Base-by-base conservation (phyloP, 192 early-diverging fungal genomes). In the Funneliformis geosporum region DNA sequence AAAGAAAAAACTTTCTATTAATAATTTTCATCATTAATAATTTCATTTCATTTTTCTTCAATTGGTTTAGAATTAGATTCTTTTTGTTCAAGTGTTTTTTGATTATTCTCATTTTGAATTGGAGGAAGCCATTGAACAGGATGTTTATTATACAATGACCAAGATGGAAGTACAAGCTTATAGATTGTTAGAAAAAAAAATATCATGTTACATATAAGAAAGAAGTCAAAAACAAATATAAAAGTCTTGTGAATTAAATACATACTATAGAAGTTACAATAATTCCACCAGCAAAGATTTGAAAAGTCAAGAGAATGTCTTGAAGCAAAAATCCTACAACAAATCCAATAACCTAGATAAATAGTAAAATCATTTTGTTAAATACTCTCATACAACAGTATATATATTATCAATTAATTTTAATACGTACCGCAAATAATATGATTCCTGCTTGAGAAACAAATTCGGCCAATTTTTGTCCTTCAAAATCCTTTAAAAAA, bases 401-500 rank as follows among this genome's bases (percentile, higher is more conserved):
- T 18, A 39, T 21, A 18, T 21, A 73, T 25, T n/a, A 21, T 8
- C 2, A 38, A 76, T 42, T n/a, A n/a, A n/a, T 21, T 60, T 46
- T 18, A 27, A 47, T 27, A 39, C n/a, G 46, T 42, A 77, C 76
- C 39, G 76, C 61, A 66, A 64, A 64, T 16, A 42, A n/a, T 4
- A 77, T 12, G 39, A 77, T 46, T 18, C 27, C 46, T 9, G 47
- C 16, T 66, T 77, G 64, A 21, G 23, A 77, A 27, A 77, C 16
- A 21, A 40, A 23, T 77, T 77, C 76, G 9, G 62, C 18, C 21
- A 2, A 43, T 42, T 66, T 78, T 78, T 78, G 76, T 9, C 76
- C 76, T 66, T 78, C 76, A 46, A 78, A 78, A 78, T 78, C 76
- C 76, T 78, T 50, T 25, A 64, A 43, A 0, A 62, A 27, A 65